phyloP scores from a whole-genome alignment of 768 basidiomycete genomes.

The Cubamyces lactineus region DNA sequence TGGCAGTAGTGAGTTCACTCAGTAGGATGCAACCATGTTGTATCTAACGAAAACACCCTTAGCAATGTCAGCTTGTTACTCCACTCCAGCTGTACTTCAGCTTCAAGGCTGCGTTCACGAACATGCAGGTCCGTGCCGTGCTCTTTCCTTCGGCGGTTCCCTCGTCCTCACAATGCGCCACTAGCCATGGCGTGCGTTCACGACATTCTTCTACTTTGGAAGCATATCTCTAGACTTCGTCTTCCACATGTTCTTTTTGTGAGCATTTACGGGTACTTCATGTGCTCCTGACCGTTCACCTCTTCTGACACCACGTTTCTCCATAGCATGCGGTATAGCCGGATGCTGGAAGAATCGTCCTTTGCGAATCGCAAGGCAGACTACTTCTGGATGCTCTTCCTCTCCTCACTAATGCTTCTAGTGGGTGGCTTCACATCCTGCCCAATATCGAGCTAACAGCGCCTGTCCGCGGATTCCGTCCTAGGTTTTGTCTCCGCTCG shows the following conservation, averaged over 20 bases:
- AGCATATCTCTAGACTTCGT: constrained; percentile 91
- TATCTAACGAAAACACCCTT: constrained; percentile 6
- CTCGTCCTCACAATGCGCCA: not conserved
- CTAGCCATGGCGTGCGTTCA: constrained; percentile 85
- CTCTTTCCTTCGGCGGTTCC: not conserved
- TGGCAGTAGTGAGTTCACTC: constrained; percentile 75
- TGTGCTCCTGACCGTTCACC: not conserved
- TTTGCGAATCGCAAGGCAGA: constrained; percentile 91
- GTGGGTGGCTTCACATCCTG: constrained; percentile 46
- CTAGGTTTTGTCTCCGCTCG: constrained; percentile 80
- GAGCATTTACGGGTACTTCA: constrained; percentile 34
- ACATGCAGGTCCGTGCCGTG: constrained; percentile 77
- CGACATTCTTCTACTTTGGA: constrained; percentile 97
- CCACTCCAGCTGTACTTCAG: constrained; percentile 94
- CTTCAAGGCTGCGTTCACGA: constrained; percentile 80
- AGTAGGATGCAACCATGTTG: not conserved
- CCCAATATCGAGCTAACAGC: not conserved
- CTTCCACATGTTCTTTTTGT: constrained; percentile 99
- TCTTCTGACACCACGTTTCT: not conserved
- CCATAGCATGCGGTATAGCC: constrained; percentile 90
- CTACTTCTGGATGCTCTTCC: constrained; percentile 91
- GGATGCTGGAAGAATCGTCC: constrained; percentile 96
- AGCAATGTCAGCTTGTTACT: constrained; percentile 94
- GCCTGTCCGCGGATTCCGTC: not conserved
- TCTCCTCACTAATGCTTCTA: constrained; percentile 84